Conservation (phyloP, 768 basidiomycete genomes). For the Sporobolomyces pararoseus region DNA sequence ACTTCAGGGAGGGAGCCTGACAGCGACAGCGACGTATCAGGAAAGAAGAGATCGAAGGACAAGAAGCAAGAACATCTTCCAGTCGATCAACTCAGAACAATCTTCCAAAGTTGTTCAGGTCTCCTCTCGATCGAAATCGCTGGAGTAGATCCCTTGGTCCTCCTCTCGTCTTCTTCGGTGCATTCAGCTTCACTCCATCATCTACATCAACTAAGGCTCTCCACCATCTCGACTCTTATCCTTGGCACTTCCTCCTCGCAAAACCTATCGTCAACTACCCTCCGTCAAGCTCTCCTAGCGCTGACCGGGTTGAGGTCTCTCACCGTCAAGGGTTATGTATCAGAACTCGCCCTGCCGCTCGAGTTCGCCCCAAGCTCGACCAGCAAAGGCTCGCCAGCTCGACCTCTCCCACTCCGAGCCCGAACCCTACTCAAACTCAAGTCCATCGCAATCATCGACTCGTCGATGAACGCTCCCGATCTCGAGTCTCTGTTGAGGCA, state of each 20-base stretch:
- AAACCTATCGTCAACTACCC: neutral
- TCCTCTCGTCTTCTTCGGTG: constrained; percentile 5
- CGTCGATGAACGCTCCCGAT: neutral
- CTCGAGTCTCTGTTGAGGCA: constrained; percentile 12
- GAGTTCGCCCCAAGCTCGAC: constrained; percentile 23
- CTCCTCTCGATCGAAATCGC: constrained; percentile 29
- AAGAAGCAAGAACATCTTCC: too few species aligned
- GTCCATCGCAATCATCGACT: constrained; percentile 14
- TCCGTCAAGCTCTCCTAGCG: constrained; percentile 30
- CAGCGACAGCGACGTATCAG: constrained; percentile 5
- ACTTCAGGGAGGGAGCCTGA: constrained; percentile 1
- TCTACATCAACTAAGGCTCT: constrained; percentile 31
- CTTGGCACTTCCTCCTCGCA: neutral
- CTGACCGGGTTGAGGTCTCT: constrained; percentile 14
- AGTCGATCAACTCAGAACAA: constrained; percentile 22
- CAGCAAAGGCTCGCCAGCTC: neutral
- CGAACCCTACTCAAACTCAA: constrained; percentile 12
- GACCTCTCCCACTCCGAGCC: constrained; percentile 15
- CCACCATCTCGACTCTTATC: constrained; percentile 11
- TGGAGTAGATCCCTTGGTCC: constrained; percentile 10
- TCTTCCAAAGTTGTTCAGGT: constrained; percentile 27
- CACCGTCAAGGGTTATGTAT: constrained; percentile 23
- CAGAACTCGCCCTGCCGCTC: constrained; percentile 9
- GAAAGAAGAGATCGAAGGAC: neutral
- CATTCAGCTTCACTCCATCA: constrained; percentile 13